Evolutionary conservation across 2,329 filamentous ascomycete genomes (phyloP).

Genomic region (Pseudocercospora musae): DNA sequence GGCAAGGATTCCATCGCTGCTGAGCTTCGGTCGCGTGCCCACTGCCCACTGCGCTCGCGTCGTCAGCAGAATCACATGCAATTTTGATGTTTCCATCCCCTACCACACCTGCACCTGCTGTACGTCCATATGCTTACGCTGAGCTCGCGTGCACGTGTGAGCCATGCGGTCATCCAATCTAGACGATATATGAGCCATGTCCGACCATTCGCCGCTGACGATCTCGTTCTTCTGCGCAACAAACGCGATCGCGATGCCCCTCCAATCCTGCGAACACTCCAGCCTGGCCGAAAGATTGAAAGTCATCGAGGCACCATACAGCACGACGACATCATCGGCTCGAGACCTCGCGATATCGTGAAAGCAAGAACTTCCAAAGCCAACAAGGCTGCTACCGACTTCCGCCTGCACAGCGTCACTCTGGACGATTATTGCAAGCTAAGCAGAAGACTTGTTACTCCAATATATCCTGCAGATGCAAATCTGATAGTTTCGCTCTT

Average conservation of each 20-base stretch:
- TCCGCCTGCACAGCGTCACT: conserved; percentile 62
- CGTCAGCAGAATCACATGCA: neutral
- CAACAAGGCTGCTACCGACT: conserved; percentile 42
- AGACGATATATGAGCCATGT: conserved; percentile 15
- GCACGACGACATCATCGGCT: conserved; percentile 62
- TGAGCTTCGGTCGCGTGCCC: neutral
- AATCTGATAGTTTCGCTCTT: conserved; percentile 72
- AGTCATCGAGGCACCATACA: conserved; percentile 49
- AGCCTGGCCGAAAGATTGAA: conserved; percentile 32
- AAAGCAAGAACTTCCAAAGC: conserved; percentile 41
- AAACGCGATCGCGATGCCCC: conserved; percentile 36
- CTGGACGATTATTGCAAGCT: conserved; percentile 70
- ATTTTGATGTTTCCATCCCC: neutral
- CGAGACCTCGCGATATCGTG: conserved; percentile 57
- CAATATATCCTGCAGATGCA: conserved; percentile 73
- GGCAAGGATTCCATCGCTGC: neutral
- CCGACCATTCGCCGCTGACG: conserved; percentile 27
- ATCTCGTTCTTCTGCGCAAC: conserved; percentile 42
- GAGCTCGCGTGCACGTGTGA: neutral
- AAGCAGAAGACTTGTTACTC: conserved; percentile 69
- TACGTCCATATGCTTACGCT: neutral
- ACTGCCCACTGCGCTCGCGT: too few species aligned
- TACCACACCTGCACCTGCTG: neutral
- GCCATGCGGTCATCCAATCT: neutral
- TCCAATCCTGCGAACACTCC: conserved; percentile 41